Conservation (phyloP, 2,329 filamentous ascomycete genomes). For the Diatrype stigma region DNA sequence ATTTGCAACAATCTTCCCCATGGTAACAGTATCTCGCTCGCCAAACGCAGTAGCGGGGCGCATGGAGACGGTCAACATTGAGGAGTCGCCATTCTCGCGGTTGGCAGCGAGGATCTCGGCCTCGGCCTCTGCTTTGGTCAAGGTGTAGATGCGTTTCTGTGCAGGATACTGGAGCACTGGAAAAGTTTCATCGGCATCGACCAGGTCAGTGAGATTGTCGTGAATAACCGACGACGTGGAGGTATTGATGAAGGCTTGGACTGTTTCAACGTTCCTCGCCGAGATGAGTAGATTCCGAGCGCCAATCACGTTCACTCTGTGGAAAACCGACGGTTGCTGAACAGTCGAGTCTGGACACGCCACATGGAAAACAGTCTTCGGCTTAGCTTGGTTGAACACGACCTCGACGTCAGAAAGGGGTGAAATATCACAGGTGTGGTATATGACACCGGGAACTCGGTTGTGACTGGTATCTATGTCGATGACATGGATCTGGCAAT, state of each 20-base stretch:
- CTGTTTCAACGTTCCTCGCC: conserved; percentile 4
- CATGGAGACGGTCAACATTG: conserved; percentile 14
- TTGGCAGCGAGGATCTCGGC: conserved; percentile 15
- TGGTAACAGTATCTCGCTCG: conserved; percentile 10
- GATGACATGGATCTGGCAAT: conserved; percentile 8
- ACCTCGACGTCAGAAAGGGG: not conserved
- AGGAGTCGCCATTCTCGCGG: conserved; percentile 7
- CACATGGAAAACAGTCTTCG: conserved; percentile 12
- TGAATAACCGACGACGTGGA: conserved; percentile 15
- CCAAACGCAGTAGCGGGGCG: conserved; percentile 13
- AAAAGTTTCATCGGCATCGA: conserved; percentile 12
- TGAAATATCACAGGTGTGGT: conserved; percentile 11
- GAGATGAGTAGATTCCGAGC: conserved; percentile 13
- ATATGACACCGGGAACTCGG: conserved; percentile 6
- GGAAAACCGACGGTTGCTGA: conserved; percentile 10
- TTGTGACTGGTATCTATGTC: conserved; percentile 7
- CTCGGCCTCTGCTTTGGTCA: conserved; percentile 17
- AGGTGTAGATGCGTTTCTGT: conserved; percentile 16
- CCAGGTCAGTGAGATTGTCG: conserved; percentile 9
- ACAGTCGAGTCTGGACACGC: conserved; percentile 13
- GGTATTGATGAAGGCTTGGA: conserved; percentile 16
- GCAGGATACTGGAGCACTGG: conserved; percentile 14
- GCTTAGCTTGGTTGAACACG: conserved; percentile 5
- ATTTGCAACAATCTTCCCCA: conserved; percentile 14
- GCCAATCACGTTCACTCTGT: conserved; percentile 13